Evolutionary conservation across 306 rosid species (phyloP), one percentile per base, ranked within the genome.

Genomic region (Prunus fruticosa): DNA sequence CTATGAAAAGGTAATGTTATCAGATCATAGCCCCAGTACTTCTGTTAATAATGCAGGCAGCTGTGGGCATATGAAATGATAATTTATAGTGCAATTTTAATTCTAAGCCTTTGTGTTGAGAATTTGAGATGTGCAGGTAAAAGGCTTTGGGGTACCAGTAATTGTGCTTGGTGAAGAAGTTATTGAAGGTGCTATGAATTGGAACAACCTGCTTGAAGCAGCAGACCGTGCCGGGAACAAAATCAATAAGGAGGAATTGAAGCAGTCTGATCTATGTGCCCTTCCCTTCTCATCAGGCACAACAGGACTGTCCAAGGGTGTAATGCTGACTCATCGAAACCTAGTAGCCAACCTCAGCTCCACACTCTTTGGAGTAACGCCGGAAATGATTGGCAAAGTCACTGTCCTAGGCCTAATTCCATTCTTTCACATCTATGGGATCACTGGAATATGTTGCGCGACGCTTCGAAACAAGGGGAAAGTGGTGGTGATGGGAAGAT

Each of bases 271-370:
- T 78, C 82, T 92, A 3, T 95, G 99, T 77, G 99, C 97, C 7
- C 88, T 95, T 82, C 97, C 99, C 6, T 95, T 95, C 83, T 95
- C 99, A 15, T 95, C 99, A 46, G 97, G 99, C 67, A 92, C 99
- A 67, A 95, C 99, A 43, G 97, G 97, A 34, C 13, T 92, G 56
- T 89, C 96, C 34, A 95, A 95, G 81, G 99, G 99, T 50, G 99
- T 95, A 22, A 92, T 95, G 99, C 88, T 92, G 9, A 88, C 93
- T 6, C 99, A 95, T 41, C 77, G 83, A 30, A 95, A 90, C 56
- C 81, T 95, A 2, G 87, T 92, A 11, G 97, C 99, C 11, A 95
- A 95, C 69, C 93, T 95, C 58, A 89, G 97, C 76, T 92, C 97
- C 20, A 85, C 97, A 16, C 96, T 95, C 38, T 90, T 85, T 8